A percentile compares a stretch with the other conserved stretches of the same genome.
Evolutionary conservation across 331 rosid genomes (phyloP).

Genomic region (Quercus lobata): DNA sequence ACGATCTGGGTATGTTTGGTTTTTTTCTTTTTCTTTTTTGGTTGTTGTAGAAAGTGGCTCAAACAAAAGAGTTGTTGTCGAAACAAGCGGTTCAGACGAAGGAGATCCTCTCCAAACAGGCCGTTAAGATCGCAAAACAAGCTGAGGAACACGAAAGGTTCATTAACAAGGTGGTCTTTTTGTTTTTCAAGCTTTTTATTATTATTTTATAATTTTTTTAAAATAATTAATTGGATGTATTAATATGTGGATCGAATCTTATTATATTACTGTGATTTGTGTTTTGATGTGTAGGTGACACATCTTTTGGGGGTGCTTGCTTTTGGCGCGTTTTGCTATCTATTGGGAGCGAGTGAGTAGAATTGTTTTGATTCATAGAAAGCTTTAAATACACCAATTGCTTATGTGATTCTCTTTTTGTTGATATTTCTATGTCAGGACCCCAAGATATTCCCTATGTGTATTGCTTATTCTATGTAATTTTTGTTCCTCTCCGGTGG

Average conservation of each 20-base stretch:
- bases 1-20: constrained; percentile 22
- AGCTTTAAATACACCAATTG: constrained; percentile 1
- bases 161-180: constrained; percentile 52
- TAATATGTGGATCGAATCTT: neutral
- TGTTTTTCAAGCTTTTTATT: neutral
- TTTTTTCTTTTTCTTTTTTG: neutral
- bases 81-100: constrained; percentile 78
- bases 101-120: constrained; percentile 62
- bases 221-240: neutral
- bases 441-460: constrained; percentile 80
- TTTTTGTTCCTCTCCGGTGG: constrained; percentile 95
- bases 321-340: constrained; percentile 90
- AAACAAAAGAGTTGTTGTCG: constrained; percentile 60
- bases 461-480: constrained; percentile 72
- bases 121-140: constrained; percentile 71
- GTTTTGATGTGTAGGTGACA: constrained; percentile 51
- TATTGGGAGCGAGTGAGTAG: constrained; percentile 88
- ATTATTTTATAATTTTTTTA: neutral
- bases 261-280: neutral
- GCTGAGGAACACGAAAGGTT: constrained; percentile 81
- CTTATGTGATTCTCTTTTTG: neutral
- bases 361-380: constrained; percentile 5
- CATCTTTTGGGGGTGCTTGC: constrained; percentile 76
- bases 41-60: constrained; percentile 40
- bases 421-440: constrained; percentile 45